phyloP scores from a whole-genome alignment of 441 rosid species.

The Populus hybrid region DNA sequence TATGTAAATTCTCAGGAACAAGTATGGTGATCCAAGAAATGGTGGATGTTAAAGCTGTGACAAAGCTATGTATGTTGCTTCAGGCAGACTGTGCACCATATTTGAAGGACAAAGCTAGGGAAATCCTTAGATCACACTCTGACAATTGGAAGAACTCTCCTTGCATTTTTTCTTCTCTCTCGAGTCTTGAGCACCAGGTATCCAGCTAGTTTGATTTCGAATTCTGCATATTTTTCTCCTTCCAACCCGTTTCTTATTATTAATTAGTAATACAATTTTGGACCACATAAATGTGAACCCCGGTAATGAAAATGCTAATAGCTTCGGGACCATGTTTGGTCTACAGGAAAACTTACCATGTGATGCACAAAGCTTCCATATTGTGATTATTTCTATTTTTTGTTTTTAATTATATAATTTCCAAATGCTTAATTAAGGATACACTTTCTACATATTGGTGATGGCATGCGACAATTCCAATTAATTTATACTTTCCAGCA shows the following conservation, averaged over 20 bases:
- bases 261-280: background rate
- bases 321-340: background rate
- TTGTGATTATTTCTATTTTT: background rate
- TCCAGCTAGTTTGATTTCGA: background rate
- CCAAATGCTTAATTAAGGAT: background rate
- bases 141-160: conserved; percentile 59
- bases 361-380: background rate
- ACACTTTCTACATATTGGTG: background rate
- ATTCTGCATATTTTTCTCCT: background rate
- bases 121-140: conserved; percentile 45
- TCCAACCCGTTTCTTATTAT: background rate
- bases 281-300: background rate
- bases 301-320: background rate
- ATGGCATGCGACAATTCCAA: too few species aligned
- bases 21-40: conserved; percentile 49
- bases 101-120: conserved; percentile 51
- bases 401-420: background rate
- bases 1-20: conserved; percentile 44
- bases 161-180: conserved; percentile 35
- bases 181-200: conserved; percentile 10
- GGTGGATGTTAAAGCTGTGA: conserved; percentile 46
- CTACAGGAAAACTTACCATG: background rate
- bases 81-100: conserved; percentile 33
- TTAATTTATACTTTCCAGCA: too few species aligned
- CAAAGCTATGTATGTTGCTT: conserved; percentile 51